Evolutionary conservation across 83 land plant genomes (phyloP).

Genomic region (Diphasiastrum complanatum): DNA sequence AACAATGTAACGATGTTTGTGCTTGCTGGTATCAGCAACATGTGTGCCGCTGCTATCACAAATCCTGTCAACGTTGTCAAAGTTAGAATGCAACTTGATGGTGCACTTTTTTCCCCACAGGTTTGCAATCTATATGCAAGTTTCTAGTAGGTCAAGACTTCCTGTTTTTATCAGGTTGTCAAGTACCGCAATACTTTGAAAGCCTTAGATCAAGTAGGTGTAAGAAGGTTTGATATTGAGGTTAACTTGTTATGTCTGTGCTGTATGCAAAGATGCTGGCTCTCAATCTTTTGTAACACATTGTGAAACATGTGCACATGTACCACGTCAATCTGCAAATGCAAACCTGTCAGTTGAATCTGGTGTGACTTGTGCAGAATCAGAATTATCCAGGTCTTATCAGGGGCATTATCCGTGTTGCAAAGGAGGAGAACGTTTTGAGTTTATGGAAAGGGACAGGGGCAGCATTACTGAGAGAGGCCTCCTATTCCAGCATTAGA

Average conservation of each 20-base stretch:
- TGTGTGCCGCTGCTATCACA: slow-evolving; percentile 40
- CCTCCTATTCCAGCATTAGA: slow-evolving; percentile 45
- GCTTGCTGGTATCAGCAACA: slow-evolving; percentile 43
- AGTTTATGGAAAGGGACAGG: slow-evolving; percentile 47
- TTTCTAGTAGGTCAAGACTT: too few relatives aligned
- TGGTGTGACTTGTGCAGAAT: slow-evolving; percentile 17
- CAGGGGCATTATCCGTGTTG: slow-evolving; percentile 29
- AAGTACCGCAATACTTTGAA: too few relatives aligned
- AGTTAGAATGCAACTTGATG: slow-evolving; percentile 50
- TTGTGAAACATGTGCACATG: too few relatives aligned
- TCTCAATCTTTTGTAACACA: too few relatives aligned
- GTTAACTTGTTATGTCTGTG: too few relatives aligned
- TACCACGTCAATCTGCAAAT: too few relatives aligned
- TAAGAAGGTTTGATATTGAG: too few relatives aligned
- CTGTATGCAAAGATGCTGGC: too few relatives aligned
- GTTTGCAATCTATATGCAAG: slow-evolving; percentile 20
- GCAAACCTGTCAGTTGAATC: neutral
- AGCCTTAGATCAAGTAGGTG: too few relatives aligned
- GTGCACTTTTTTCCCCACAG: slow-evolving; percentile 36
- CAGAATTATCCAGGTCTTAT: slow-evolving; percentile 31
- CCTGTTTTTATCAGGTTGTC: too few relatives aligned
- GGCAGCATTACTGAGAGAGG: slow-evolving; percentile 45
- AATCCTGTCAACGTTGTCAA: slow-evolving; percentile 49
- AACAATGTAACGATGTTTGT: slow-evolving; percentile 16
- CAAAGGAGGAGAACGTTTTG: slow-evolving; percentile 32